A percentile compares a stretch with the other conserved stretches of the same genome.
Evolutionary conservation across 2,329 filamentous ascomycete genomes (phyloP).

Genomic region (Talaromyces verruculosus): DNA sequence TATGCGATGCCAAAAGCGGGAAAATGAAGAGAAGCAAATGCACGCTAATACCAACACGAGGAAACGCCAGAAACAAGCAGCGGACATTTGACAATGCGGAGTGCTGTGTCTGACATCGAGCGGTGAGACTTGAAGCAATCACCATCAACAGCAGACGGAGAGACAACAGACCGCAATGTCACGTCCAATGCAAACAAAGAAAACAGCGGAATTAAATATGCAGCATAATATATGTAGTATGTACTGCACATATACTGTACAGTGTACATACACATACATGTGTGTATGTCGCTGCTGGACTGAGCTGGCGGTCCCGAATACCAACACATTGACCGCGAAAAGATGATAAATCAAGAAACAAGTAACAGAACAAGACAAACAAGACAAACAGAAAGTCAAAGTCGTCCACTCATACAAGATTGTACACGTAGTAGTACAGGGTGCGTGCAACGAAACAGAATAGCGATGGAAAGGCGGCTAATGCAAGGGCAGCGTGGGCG

Average conservation of each 20-base stretch:
- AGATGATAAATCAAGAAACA: not conserved
- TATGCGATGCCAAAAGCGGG: slow-evolving; percentile 9
- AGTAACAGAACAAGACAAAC: slow-evolving; percentile 3
- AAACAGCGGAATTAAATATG: not conserved
- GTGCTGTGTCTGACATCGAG: slow-evolving; percentile 6
- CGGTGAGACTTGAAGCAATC: slow-evolving; percentile 12
- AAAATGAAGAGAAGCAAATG: slow-evolving; percentile 5
- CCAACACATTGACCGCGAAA: not conserved
- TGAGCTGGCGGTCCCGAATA: slow-evolving; percentile 15
- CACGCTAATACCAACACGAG: slow-evolving; percentile 10
- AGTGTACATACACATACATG: slow-evolving; percentile 4
- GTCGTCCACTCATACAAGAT: slow-evolving; percentile 19
- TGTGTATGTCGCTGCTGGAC: slow-evolving; percentile 11
- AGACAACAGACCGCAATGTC: not conserved
- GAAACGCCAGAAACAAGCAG: slow-evolving; percentile 10
- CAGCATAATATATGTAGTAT: slow-evolving; percentile 12
- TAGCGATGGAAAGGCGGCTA: slow-evolving; percentile 5
- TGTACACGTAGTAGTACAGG: slow-evolving; percentile 20
- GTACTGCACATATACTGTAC: slow-evolving; percentile 9
- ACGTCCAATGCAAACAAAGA: not conserved
- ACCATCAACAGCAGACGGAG: not conserved
- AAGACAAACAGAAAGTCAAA: slow-evolving; percentile 11
- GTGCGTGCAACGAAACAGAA: slow-evolving; percentile 10
- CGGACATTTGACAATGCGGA: not conserved
- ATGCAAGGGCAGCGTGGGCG: slow-evolving; percentile 19